A percentile compares a stretch with the other conserved stretches of the same genome.
Evolutionary conservation across 805 yeast species (phyloP).

Genomic region (Kluyveromyces dobzhanskii): DNA sequence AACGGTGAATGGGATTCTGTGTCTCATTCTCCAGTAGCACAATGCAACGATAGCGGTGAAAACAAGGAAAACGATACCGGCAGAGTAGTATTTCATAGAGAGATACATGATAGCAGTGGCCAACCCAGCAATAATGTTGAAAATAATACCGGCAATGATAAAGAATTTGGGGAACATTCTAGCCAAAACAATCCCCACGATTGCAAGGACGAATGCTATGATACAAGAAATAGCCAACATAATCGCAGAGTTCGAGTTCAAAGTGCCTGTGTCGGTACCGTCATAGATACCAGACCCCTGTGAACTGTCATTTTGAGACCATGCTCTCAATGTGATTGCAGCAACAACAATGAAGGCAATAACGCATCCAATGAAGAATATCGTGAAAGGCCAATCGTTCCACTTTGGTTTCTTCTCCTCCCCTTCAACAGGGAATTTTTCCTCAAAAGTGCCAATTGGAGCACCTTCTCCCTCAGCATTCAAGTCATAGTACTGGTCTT

Average conservation of each 20-base stretch:
- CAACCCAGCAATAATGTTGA: slow-evolving; percentile 58
- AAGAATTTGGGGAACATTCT: slow-evolving; percentile 57
- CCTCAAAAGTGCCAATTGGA: slow-evolving; percentile 46
- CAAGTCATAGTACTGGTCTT: slow-evolving; percentile 23
- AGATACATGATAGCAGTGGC: slow-evolving; percentile 74
- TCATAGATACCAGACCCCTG: slow-evolving; percentile 60
- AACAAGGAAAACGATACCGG: slow-evolving; percentile 65
- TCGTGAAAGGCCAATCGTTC: slow-evolving; percentile 66
- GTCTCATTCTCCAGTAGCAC: slow-evolving; percentile 65
- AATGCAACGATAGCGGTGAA: slow-evolving; percentile 58
- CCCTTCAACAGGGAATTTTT: slow-evolving; percentile 44
- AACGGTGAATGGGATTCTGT: slow-evolving; percentile 67
- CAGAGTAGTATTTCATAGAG: slow-evolving; percentile 61
- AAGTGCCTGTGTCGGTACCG: slow-evolving; percentile 43
- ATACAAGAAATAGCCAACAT: slow-evolving; percentile 59
- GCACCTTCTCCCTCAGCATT: slow-evolving; percentile 29
- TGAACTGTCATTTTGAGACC: slow-evolving; percentile 43
- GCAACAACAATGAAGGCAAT: slow-evolving; percentile 68
- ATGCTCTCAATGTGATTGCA: slow-evolving; percentile 57
- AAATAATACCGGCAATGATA: slow-evolving; percentile 57
- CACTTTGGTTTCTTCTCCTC: slow-evolving; percentile 42
- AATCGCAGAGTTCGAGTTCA: slow-evolving; percentile 69
- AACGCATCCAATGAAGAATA: slow-evolving; percentile 41
- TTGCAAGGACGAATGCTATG: slow-evolving; percentile 50
- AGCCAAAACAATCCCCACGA: slow-evolving; percentile 50